A percentile compares a stretch with the other conserved stretches of the same genome.
Evolutionary conservation across 345 rosid species (phyloP).

Genomic region (Lepidium africanum): DNA sequence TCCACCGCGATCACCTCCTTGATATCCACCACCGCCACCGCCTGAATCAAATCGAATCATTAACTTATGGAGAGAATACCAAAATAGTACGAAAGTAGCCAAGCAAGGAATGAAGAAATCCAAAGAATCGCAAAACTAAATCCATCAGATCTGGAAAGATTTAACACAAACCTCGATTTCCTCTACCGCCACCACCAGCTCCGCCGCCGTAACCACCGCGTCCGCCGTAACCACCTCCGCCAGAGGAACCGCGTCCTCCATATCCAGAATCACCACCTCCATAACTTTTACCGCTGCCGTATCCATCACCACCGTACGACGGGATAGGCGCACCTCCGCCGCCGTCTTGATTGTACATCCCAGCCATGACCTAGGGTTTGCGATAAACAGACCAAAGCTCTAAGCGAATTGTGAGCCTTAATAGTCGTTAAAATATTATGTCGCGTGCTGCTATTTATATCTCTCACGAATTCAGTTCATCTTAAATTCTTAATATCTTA

Average conservation of each 20-base stretch:
- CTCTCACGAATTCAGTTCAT: background rate
- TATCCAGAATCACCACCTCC: constrained; percentile 34
- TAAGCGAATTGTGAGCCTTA: background rate
- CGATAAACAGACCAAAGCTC: constrained; percentile 4
- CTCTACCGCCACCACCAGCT: constrained; percentile 48
- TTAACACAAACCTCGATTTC: constrained; percentile 37
- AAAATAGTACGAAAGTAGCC: background rate
- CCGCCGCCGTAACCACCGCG: constrained; percentile 35
- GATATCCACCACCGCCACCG: constrained; percentile 43
- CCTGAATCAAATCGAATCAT: constrained; percentile 26
- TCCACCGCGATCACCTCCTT: constrained; percentile 77
- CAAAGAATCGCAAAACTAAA: background rate
- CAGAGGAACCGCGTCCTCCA: constrained; percentile 37
- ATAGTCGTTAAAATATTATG: background rate
- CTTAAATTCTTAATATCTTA: background rate
- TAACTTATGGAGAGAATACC: background rate
- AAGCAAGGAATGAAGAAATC: background rate
- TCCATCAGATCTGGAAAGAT: constrained; percentile 13
- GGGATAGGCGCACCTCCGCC: constrained; percentile 38
- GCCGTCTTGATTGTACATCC: constrained; percentile 70
- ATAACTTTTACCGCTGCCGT: constrained; percentile 38
- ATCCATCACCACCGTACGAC: constrained; percentile 36
- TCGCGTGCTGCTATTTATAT: constrained; percentile 2
- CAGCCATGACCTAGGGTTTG: constrained; percentile 54
- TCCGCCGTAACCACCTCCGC: constrained; percentile 32